These are phyloP conservation scores for Agaricus blazei DNA, from an alignment of 768 basidiomycete genomes.

Conservation along the genomic window DNA sequence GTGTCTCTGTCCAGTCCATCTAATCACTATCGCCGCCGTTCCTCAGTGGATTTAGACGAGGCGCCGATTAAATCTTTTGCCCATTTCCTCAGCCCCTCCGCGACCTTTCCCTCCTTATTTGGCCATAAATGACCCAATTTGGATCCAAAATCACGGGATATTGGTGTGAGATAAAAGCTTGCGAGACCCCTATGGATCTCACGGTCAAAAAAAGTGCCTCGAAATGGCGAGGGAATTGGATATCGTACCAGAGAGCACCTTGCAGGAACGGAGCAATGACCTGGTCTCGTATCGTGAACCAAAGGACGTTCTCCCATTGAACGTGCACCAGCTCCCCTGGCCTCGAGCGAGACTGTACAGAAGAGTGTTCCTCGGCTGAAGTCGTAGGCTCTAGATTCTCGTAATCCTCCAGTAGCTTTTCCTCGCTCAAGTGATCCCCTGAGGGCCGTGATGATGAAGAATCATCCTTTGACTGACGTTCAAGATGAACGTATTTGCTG, in stretches of 20 bases:
- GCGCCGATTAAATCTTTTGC: conserved; percentile 16
- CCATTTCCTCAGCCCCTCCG: conserved; percentile 37
- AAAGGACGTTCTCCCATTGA: conserved; percentile 54
- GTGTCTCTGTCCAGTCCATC: too few species aligned
- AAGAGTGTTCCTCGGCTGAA: conserved; percentile 8
- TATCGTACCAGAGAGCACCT: conserved; percentile 58
- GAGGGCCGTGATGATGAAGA: not conserved
- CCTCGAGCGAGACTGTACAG: not conserved
- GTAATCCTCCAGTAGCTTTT: conserved; percentile 20
- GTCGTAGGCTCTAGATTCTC: conserved; percentile 23
- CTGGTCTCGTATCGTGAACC: conserved; percentile 66
- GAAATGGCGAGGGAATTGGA: not conserved
- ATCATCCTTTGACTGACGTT: not conserved
- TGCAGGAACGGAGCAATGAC: conserved; percentile 63
- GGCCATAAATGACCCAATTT: conserved; percentile 26
- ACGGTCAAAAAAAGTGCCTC: not conserved
- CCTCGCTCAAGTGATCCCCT: conserved; percentile 7
- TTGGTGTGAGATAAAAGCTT: conserved; percentile 38
- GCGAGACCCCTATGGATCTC: conserved; percentile 34
- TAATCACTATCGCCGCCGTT: too few species aligned
- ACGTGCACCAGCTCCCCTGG: conserved; percentile 32
- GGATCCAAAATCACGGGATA: conserved; percentile 30
- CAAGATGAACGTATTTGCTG: conserved; percentile 33
- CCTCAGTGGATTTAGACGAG: too few species aligned
- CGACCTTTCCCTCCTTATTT: conserved; percentile 31